Evolutionary conservation across 495 filamentous ascomycete genomes (phyloP), one percentile per base, ranked within the genome.

Genomic region (Staphylotrichum tortipilum): DNA sequence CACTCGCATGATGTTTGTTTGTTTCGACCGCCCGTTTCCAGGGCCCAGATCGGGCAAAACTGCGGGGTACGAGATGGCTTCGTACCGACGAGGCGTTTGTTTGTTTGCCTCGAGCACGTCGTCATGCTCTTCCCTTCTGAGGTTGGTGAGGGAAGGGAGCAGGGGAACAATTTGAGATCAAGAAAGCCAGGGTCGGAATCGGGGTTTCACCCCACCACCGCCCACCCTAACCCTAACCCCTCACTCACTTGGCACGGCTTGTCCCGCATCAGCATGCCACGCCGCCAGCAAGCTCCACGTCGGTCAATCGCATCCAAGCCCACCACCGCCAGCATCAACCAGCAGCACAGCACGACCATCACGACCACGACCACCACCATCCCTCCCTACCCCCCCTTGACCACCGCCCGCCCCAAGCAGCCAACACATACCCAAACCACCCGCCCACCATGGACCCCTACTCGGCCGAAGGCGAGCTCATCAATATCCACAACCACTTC

Each of bases 401-500:
- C 26, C 14, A 37, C 8, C 40, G 14, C 10, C 17, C n/a, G 19
- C 44, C 15, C 36, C 17, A 36, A 34, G n/a, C 33, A 19, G 2
- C 23, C 26, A 30, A 18, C 29, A 26, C 37, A 31, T 29, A 19
- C 30, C 34, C 35, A 7, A 52, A 44, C 12, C 17, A 24, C 31
- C 15, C 41, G 4, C 11, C 41, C 49, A 57, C 49, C 36, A 64
- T 64, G 61, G 92, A 98, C 75, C 92, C 91, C 52, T 98, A 91
- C 64, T 94, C 88, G 18, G 78, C 86, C 57, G 92, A 96, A 74
- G 89, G 88, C 74, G 92, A 98, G 72, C 81, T 98, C 57, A 81
- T 95, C 67, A 94, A 90, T 75, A 83, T 96, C 65, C 87, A 92
- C 79, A 94, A 85, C 71, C 79, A 86, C 74, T 96, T 95, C 79